These are phyloP conservation scores for Luzula sylvatica DNA, from an alignment of 176 grass and related monocot species.

Conservation along the genomic window DNA sequence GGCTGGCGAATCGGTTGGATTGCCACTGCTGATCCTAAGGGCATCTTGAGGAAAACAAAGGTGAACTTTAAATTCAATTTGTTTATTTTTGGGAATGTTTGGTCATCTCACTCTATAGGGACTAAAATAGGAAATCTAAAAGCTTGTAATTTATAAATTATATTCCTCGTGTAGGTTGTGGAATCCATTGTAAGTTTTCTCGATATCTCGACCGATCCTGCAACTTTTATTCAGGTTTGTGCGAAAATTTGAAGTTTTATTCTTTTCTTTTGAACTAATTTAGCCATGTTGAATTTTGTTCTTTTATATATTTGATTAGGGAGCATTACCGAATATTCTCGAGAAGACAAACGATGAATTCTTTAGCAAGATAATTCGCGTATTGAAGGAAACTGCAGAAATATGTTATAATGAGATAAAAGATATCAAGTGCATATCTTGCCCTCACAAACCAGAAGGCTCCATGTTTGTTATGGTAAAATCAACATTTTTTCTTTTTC, in stretches of 20 bases:
- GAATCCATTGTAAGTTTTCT: slow-evolving; percentile 30
- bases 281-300: not conserved
- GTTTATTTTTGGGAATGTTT: slow-evolving; percentile 13
- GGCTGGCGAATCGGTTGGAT: slow-evolving; percentile 83
- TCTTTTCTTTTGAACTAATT: slow-evolving; percentile 7
- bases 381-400: slow-evolving; percentile 45
- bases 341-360: slow-evolving; percentile 60
- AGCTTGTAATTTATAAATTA: not conserved
- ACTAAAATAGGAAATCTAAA: not conserved
- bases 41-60: slow-evolving; percentile 51
- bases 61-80: slow-evolving; percentile 17
- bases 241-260: not conserved
- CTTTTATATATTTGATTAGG: slow-evolving; percentile 27
- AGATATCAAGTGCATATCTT: slow-evolving; percentile 50
- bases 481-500: too few relatives aligned
- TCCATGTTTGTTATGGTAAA: slow-evolving; percentile 71
- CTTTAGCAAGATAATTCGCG: slow-evolving; percentile 32
- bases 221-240: slow-evolving; percentile 58
- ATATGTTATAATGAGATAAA: slow-evolving; percentile 48
- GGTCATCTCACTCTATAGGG: too few relatives aligned
- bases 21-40: slow-evolving; percentile 42
- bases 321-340: slow-evolving; percentile 48
- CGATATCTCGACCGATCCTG: slow-evolving; percentile 47
- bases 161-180: slow-evolving; percentile 29
- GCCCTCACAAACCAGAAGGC: slow-evolving; percentile 55